phyloP scores from a whole-genome alignment of 2,329 filamentous ascomycete species.

The Apiospora aurea region DNA sequence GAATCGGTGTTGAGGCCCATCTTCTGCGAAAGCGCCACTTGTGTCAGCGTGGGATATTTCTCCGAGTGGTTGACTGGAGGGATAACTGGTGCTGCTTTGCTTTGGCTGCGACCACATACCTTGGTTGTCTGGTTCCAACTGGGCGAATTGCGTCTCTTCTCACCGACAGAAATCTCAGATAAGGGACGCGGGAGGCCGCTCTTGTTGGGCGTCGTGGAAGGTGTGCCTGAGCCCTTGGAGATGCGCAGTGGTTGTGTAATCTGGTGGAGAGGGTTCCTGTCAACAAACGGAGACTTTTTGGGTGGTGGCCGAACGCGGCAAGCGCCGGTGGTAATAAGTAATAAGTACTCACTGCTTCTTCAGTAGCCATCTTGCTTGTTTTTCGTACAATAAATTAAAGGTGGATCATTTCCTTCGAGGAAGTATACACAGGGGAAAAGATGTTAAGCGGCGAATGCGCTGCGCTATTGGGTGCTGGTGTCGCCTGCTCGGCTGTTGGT shows the following conservation, averaged over 20 bases:
- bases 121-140: conserved; percentile 82
- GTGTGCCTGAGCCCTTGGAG: conserved; percentile 67
- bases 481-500: conserved; percentile 19
- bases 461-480: conserved; percentile 19
- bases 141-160: conserved; percentile 88
- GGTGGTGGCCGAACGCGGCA: conserved; percentile 2
- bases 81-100: conserved; percentile 27
- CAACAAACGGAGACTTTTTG: conserved; percentile 13
- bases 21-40: conserved; percentile 57
- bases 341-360: conserved; percentile 23
- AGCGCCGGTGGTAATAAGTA: neutral
- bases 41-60: conserved; percentile 39
- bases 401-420: conserved; percentile 22
- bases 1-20: conserved; percentile 74
- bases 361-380: conserved; percentile 24
- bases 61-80: conserved; percentile 32
- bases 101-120: conserved; percentile 54
- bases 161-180: conserved; percentile 86
- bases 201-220: conserved; percentile 62
- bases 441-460: conserved; percentile 21
- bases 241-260: conserved; percentile 75
- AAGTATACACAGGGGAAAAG: conserved; percentile 17
- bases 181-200: conserved; percentile 75
- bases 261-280: conserved; percentile 31
- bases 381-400: conserved; percentile 21